A percentile compares a stretch with the other conserved stretches of the same genome.
These are phyloP conservation scores for Cicer yamashitae DNA, from an alignment of 306 rosid genomes.

Conservation along the genomic window DNA sequence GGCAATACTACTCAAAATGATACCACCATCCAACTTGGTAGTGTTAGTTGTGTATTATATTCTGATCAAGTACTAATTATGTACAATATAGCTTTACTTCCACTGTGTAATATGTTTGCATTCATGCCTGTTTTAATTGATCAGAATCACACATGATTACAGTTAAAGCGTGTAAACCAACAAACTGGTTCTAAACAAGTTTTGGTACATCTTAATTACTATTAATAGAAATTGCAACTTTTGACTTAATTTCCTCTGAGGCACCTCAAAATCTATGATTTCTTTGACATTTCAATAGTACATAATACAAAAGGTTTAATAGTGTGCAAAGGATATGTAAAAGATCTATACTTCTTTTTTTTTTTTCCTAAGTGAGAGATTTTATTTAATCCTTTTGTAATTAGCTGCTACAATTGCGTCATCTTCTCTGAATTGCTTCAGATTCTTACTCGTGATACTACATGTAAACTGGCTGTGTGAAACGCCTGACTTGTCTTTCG, in stretches of 20 bases:
- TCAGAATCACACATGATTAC: constrained; percentile 38
- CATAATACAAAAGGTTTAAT: constrained; percentile 3
- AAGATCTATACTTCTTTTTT: not conserved
- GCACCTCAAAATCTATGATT: not conserved
- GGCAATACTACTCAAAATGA: constrained; percentile 72
- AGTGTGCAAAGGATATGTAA: not conserved
- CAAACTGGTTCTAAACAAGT: constrained; percentile 31
- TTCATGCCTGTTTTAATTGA: constrained; percentile 23
- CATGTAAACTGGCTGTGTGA: constrained; percentile 51
- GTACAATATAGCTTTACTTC: constrained; percentile 49
- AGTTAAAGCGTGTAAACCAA: not conserved
- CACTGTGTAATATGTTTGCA: constrained; percentile 10
- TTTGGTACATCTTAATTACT: constrained; percentile 26
- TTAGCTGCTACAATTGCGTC: constrained; percentile 56
- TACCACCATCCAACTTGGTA: constrained; percentile 42
- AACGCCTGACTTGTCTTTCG: constrained; percentile 60
- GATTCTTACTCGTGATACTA: constrained; percentile 50
- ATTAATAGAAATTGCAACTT: not conserved
- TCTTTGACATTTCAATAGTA: not conserved
- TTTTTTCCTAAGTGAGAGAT: not conserved
- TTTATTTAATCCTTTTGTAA: constrained; percentile 63
- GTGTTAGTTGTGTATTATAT: constrained; percentile 44
- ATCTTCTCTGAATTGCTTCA: constrained; percentile 64
- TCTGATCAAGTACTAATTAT: constrained; percentile 26
- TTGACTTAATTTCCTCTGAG: not conserved